Evolutionary conservation across 345 rosid genomes (phyloP), one percentile per base, ranked within the genome.

Genomic region (Isatis tinctoria): DNA sequence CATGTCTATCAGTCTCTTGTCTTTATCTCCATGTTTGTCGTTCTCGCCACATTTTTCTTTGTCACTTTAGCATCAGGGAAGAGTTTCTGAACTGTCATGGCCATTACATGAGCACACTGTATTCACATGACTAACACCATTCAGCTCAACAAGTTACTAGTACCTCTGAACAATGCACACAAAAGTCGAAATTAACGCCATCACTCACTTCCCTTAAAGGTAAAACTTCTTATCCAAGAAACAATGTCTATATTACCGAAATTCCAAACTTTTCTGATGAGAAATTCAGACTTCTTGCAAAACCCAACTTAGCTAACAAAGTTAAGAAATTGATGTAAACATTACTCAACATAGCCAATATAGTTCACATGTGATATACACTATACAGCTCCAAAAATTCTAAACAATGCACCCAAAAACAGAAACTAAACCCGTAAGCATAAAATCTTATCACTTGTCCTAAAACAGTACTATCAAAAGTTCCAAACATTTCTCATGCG

Each of bases 51-150:
- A n/a, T n/a, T n/a, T n/a, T n/a, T n/a, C n/a, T n/a, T 9, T 2
- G 43, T 90, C 54, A 95, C 99, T 85, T 95, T 95, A 6, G 97
- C 97, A 72, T 88, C 84, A 2, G 97, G 96, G 78, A 72, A 88
- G 56, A 95, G 84, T 87, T 80, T 95, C 73, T 95, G 99, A 80
- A 91, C 97, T 35, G 99, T 97, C 99, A 91, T 95, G 16, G 97
- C 99, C 99, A 95, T 91, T 59, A 95, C 97, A 83, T 95, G 99
- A 0, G 99, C 97, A 82, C 97, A 87, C 99, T 95, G 84, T 30
- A 84, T 10, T 51, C 78, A 79, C 28, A 71, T 32, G 12, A 69
- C 32, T 24, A 6, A 54, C 36, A 26, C 61, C 27, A 10, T 20
- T 72, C 32, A 70, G 80, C 47, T 30, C 7, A 48, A 66, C 60